Conservation (phyloP, 345 rosid genomes). For the Gossypium rotundifolium region DNA sequence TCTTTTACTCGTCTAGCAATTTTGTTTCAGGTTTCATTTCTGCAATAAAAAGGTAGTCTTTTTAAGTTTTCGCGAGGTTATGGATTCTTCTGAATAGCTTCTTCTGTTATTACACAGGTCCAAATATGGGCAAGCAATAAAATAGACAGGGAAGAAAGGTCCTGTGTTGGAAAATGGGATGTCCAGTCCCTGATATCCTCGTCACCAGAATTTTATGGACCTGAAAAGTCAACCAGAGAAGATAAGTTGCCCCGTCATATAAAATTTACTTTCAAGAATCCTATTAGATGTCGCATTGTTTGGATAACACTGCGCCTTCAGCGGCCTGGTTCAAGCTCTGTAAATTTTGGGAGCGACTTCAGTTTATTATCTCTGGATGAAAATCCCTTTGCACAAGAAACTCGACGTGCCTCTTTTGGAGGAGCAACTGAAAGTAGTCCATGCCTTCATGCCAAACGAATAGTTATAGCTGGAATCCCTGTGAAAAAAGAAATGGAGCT, state of each 20-base stretch:
- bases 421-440: constrained; percentile 61
- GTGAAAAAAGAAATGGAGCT: constrained; percentile 37
- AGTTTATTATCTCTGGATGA: constrained; percentile 75
- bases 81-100: constrained; percentile 12
- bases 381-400: constrained; percentile 75
- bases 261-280: constrained; percentile 62
- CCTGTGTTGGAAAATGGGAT: constrained; percentile 91
- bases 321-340: constrained; percentile 78
- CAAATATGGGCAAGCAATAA: constrained; percentile 95
- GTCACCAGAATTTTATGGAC: constrained; percentile 69
- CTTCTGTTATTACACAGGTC: constrained; percentile 41
- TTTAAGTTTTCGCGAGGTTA: background rate
- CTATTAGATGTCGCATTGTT: constrained; percentile 78
- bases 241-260: constrained; percentile 75
- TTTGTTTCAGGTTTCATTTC: background rate
- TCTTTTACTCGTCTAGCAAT: constrained; percentile 1
- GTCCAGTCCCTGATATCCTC: constrained; percentile 60
- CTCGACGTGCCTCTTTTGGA: constrained; percentile 76
- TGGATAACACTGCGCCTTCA: constrained; percentile 77
- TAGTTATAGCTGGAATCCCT: constrained; percentile 62
- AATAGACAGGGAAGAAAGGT: constrained; percentile 74
- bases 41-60: background rate
- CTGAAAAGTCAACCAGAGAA: constrained; percentile 45
- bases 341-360: constrained; percentile 60
- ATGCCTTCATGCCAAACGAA: constrained; percentile 83